Conservation (phyloP, 805 yeast genomes). For the Barnettozyma wickerhamii region DNA sequence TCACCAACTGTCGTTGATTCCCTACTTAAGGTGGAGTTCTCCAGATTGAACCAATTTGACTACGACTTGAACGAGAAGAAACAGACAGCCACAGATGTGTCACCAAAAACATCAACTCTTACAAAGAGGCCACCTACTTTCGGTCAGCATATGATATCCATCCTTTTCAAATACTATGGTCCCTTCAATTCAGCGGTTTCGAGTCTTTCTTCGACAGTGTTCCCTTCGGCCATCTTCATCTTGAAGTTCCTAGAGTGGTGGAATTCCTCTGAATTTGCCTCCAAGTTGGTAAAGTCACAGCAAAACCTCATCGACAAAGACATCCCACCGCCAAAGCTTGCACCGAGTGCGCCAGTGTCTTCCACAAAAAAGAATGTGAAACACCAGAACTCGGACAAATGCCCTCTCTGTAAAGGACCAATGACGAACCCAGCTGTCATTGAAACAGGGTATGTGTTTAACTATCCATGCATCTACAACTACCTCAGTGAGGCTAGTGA, state of each 20-base stretch:
- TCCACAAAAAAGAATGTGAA: slow-evolving; percentile 9
- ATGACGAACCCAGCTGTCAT: slow-evolving; percentile 79
- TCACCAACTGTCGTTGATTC: slow-evolving; percentile 61
- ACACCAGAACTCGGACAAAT: slow-evolving; percentile 36
- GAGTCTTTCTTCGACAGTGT: slow-evolving; percentile 35
- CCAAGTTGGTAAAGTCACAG: slow-evolving; percentile 47
- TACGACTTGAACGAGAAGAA: slow-evolving; percentile 20
- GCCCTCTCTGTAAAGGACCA: slow-evolving; percentile 66
- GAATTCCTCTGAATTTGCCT: slow-evolving; percentile 71
- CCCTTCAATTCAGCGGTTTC: slow-evolving; percentile 18
- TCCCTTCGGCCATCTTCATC: slow-evolving; percentile 79
- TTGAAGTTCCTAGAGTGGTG: slow-evolving; percentile 92
- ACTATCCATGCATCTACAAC: slow-evolving; percentile 79
- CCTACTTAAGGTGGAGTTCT: slow-evolving; percentile 57
- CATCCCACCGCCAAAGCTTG: slow-evolving; percentile 35
- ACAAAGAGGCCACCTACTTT: slow-evolving; percentile 24
- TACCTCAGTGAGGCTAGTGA: slow-evolving; percentile 47
- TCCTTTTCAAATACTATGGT: slow-evolving; percentile 10
- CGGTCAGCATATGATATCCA: slow-evolving; percentile 18
- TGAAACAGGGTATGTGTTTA: slow-evolving; percentile 88
- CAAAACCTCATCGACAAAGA: slow-evolving; percentile 42
- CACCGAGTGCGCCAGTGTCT: background rate
- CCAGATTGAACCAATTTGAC: slow-evolving; percentile 34
- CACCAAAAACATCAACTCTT: background rate
- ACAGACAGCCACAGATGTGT: background rate